Evolutionary conservation across 805 yeast genomes (phyloP), one percentile per base, ranked within the genome.

Genomic region (Metschnikowia reukaufii): DNA sequence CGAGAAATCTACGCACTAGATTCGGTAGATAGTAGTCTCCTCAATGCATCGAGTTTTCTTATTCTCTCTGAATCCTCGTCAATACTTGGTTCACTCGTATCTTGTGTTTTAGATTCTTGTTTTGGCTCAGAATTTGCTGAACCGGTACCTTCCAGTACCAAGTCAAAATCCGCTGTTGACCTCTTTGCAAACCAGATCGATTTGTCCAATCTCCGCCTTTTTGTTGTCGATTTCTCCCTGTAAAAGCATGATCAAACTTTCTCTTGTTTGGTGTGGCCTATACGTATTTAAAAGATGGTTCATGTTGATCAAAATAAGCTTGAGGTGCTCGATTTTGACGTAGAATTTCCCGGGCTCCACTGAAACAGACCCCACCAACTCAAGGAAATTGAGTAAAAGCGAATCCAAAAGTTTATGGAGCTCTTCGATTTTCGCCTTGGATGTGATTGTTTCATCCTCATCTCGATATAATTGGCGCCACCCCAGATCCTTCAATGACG

Each of bases 251-350:
- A 90, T 88, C 53, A 94, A 72, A 41, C 91, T 84, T 59, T 94
- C 99, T 43, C 97, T 75, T 3, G 96, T 86, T 62, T 94, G 99
- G 65, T 94, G 98, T 2, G 97, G 94, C 50, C 99, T 74, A 66
- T 94, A 94, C 43, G 91, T 90, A 63, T 94, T 94, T 48, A 94
- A 69, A 31, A 94, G 70, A 64, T 94, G 98, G 63, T 94, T 97
- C 53, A 94, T 83, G 61, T 94, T 94, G 61, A 92, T 85, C 43
- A 94, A 70, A 9, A 92, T 82, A 12, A 85, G 76, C 52, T 95
- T 79, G 32, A 94, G 80, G 54, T 88, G 82, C 53, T 90, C 96
- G 21, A 90, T 79, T 57, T 88, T 86, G 5, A 67, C 64, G 39
- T 66, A 67, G 45, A 76, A 77, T 43, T 78, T 70, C 18, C 78